Evolutionary conservation across 495 filamentous ascomycete species (phyloP).

Genomic region (Podospora conica): DNA sequence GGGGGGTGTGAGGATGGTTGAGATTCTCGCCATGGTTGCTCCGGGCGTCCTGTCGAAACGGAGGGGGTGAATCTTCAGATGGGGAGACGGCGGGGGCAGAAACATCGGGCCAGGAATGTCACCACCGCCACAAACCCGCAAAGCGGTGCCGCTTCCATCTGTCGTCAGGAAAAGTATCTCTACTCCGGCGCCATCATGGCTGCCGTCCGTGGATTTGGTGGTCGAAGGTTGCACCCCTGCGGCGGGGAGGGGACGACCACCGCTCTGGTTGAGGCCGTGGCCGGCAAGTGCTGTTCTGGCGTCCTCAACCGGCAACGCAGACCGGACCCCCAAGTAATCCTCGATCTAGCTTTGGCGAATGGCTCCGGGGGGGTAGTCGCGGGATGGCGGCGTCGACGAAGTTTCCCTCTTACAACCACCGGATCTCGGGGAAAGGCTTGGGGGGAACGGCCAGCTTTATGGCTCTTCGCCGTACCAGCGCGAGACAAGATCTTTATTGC

Average conservation of each 20-base stretch:
- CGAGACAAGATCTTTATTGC: background rate
- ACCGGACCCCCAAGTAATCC: background rate
- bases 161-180: background rate
- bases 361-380: slow-evolving; percentile 7
- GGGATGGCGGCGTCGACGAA: slow-evolving; percentile 5
- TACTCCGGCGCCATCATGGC: background rate
- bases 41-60: background rate
- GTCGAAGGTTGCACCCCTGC: background rate
- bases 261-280: background rate
- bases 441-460: slow-evolving; percentile 13
- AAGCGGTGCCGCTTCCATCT: background rate
- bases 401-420: slow-evolving; percentile 21
- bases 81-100: background rate
- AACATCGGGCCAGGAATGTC: background rate
- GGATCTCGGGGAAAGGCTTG: background rate
- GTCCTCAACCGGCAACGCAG: background rate
- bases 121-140: background rate
- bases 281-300: background rate
- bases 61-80: background rate
- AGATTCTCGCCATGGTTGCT: background rate
- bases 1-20: background rate
- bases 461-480: background rate
- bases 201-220: background rate
- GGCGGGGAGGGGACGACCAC: background rate
- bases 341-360: background rate